Base-by-base conservation (phyloP, 2,329 filamentous ascomycete genomes). In the Aspergillus pseudonomiae region DNA sequence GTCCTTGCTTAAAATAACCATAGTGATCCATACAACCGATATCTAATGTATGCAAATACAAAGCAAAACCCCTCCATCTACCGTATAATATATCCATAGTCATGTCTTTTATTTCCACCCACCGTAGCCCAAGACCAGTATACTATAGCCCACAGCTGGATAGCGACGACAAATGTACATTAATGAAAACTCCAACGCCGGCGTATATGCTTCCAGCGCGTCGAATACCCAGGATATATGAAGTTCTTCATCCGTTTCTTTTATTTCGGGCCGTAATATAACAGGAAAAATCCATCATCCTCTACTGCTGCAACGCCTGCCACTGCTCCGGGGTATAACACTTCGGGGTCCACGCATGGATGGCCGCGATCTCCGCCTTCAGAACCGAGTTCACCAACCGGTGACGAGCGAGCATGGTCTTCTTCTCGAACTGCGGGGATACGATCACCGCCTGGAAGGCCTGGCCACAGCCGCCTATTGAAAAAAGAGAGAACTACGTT, bases 301-400 rank as follows among this genome's bases (percentile, higher is more conserved):
- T 30, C 61, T 65, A 52, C 69, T 79, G 75, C 67, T 85, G 84
- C 78, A 90, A 86, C 78, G 87, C 88, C 80, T 92, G 87, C 88
- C 91, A 96, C 82, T 97, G 92, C 73, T 93, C 92, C 0, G 92
- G 92, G 10, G 94, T 97, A 81, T 93, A 91, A 78, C 94, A 97
- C 80, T 93, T 96, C 32, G 93, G 92, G 61, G 92, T 96, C 94
- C 94, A 97, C 45, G 94, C 94, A 82, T 97, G 94, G 71, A 97
- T 96, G 68, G 86, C 87, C 19, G 92, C 91, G 76, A 97, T 96
- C 81, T 97, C 93, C 54, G 89, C 86, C 81, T 93, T 94, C 71
- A 97, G 83, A 6, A 89, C 88, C 19, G 85, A 85, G 79, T 97
- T 97, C 71, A 96, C 93, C 66, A 96, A 85, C 50, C 94, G 89